These are phyloP conservation scores for Claviceps pusilla DNA, from an alignment of 2,329 filamentous ascomycete species.

Conservation along the genomic window DNA sequence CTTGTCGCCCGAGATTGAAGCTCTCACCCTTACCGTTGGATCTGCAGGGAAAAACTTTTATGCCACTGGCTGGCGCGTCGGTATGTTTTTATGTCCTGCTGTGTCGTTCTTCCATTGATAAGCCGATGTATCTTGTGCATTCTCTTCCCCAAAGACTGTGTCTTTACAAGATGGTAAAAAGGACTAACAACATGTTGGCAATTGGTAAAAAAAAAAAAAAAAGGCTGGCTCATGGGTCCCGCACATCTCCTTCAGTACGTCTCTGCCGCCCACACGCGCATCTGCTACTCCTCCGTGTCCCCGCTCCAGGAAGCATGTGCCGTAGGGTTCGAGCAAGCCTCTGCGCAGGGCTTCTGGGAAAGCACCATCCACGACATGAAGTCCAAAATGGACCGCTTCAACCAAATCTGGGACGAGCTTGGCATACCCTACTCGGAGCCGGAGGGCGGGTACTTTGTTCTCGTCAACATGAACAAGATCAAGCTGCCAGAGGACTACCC, in stretches of 20 bases:
- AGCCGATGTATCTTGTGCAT: background rate
- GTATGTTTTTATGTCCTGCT: conserved; percentile 16
- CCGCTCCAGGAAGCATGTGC: conserved; percentile 89
- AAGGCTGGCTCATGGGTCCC: conserved; percentile 79
- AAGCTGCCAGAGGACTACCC: conserved; percentile 69
- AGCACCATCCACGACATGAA: conserved; percentile 75
- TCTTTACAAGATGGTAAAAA: background rate
- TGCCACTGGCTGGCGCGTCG: conserved; percentile 88
- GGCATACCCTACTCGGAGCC: conserved; percentile 74
- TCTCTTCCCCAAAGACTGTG: background rate
- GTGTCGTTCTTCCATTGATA: background rate
- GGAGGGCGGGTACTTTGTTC: conserved; percentile 92
- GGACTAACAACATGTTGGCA: background rate
- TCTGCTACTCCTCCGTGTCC: conserved; percentile 88
- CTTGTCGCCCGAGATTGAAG: conserved; percentile 76
- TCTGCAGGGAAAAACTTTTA: conserved; percentile 98
- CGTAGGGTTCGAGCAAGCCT: conserved; percentile 85
- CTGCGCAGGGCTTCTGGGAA: conserved; percentile 75
- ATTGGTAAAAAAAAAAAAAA: too few relatives aligned
- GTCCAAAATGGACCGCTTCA: conserved; percentile 75
- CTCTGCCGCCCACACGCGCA: conserved; percentile 80
- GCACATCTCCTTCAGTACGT: conserved; percentile 83
- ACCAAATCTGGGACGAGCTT: conserved; percentile 62
- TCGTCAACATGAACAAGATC: conserved; percentile 85
- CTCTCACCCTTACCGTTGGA: conserved; percentile 80